Conservation (phyloP, 2,329 filamentous ascomycete genomes). For the Bipolaris gigantea region DNA sequence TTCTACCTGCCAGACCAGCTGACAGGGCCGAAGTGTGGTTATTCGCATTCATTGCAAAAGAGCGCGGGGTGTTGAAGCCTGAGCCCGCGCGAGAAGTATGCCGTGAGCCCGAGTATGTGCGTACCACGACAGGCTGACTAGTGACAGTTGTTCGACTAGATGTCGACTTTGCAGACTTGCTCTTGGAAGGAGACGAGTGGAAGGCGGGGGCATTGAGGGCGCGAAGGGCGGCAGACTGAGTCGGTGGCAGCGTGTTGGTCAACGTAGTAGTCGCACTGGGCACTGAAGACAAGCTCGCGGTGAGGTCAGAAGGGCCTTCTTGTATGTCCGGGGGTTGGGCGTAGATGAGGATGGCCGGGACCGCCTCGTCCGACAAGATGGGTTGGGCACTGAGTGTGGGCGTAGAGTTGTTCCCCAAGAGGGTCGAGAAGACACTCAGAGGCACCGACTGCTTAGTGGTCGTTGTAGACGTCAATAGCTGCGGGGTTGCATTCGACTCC, state of each 20-base stretch:
- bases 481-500: conserved; percentile 32
- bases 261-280: conserved; percentile 42
- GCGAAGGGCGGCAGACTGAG: conserved; percentile 43
- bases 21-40: conserved; percentile 33
- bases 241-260: conserved; percentile 43
- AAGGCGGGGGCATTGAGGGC: conserved; percentile 45
- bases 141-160: conserved; percentile 45
- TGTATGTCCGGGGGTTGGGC: conserved; percentile 34
- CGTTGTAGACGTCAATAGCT: conserved; percentile 41
- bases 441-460: conserved; percentile 41
- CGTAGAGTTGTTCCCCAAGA: conserved; percentile 33
- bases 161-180: conserved; percentile 43
- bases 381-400: conserved; percentile 18
- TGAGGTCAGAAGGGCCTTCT: conserved; percentile 34
- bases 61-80: conserved; percentile 37
- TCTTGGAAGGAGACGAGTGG: conserved; percentile 36
- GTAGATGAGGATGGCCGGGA: conserved; percentile 36
- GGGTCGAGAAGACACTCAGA: conserved; percentile 36
- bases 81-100: conserved; percentile 40
- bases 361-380: conserved; percentile 17
- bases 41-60: conserved; percentile 36
- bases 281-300: conserved; percentile 38
- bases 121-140: conserved; percentile 50
- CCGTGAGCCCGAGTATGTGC: conserved; percentile 44
- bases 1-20: conserved; percentile 33